Percentiles rank a stretch among this genome's conserved stretches.
Conservation (phyloP, 225 moss, liverwort and hornwort genomes). For the Marchantia polymorpha region DNA sequence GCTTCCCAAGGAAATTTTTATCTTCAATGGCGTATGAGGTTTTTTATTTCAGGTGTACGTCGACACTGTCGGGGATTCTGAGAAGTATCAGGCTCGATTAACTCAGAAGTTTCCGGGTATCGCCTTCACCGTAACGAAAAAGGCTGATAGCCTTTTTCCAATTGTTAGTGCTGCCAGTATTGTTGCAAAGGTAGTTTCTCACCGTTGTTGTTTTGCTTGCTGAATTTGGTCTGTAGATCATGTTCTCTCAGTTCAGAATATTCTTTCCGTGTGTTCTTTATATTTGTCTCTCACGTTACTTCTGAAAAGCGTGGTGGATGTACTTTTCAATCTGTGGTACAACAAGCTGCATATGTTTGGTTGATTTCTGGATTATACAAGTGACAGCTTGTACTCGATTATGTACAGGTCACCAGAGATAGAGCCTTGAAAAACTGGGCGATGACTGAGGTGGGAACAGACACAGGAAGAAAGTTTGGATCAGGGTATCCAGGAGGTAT, state of each 20-base stretch:
- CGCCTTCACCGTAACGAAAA: conserved; percentile 67
- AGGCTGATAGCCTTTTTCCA: conserved; percentile 79
- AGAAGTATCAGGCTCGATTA: conserved; percentile 63
- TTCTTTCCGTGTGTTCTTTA: no score
- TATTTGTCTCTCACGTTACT: no score
- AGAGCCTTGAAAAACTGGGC: conserved; percentile 63
- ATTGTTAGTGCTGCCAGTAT: conserved; percentile 85
- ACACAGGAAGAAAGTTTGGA: conserved; percentile 63
- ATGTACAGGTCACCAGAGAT: conserved; percentile 68
- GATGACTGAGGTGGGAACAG: conserved; percentile 55
- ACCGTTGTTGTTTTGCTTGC: not conserved
- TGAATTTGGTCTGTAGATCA: not conserved
- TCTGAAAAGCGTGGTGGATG: not conserved
- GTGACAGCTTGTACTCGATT: conserved; percentile 6
- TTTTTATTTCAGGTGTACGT: conserved; percentile 57
- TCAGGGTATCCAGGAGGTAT: conserved; percentile 82
- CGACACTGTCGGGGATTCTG: conserved; percentile 79
- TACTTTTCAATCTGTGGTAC: not conserved
- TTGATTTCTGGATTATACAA: no score
- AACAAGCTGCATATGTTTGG: not conserved
- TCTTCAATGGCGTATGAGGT: no score
- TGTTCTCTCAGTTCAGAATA: not conserved
- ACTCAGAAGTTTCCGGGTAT: conserved; percentile 64
- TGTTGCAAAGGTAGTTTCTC: conserved; percentile 62
- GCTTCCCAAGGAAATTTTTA: no score